phyloP scores from a whole-genome alignment of 2,329 filamentous ascomycete species.

The Trichoderma guizhouense region DNA sequence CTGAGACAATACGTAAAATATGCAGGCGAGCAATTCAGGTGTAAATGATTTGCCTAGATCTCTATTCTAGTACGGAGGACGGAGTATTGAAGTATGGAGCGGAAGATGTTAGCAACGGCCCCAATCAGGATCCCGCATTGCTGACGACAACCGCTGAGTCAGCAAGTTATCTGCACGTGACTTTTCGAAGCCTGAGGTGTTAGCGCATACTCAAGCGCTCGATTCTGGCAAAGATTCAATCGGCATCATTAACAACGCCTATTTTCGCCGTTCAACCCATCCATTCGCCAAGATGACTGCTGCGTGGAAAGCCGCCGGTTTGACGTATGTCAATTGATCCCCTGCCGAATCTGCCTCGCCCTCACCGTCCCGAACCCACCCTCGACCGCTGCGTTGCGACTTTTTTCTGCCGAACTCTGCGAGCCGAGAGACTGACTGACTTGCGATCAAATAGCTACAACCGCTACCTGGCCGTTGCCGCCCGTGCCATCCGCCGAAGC shows the following conservation, averaged over 20 bases:
- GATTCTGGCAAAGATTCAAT: constrained; percentile 36
- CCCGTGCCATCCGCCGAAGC: constrained; percentile 91
- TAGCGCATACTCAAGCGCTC: constrained; percentile 27
- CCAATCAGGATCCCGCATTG: not conserved
- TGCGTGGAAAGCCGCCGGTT: constrained; percentile 96
- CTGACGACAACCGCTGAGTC: not conserved
- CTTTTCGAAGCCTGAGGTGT: constrained; percentile 31
- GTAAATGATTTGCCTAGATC: not conserved
- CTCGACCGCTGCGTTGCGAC: not conserved
- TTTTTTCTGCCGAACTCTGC: not conserved
- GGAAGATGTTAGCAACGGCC: not conserved
- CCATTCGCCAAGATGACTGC: constrained; percentile 77
- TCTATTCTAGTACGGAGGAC: no score
- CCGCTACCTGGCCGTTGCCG: constrained; percentile 95
- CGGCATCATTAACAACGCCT: constrained; percentile 33
- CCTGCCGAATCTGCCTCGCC: not conserved
- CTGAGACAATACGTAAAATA: not conserved
- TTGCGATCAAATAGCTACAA: constrained; percentile 73
- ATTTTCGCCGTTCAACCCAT: constrained; percentile 29
- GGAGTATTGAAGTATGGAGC: no score
- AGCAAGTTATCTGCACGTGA: not conserved
- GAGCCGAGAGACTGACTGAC: constrained; percentile 31
- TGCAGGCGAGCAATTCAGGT: not conserved
- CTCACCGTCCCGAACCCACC: not conserved
- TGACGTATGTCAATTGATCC: constrained; percentile 69